Evolutionary conservation across 2,329 filamentous ascomycete species (phyloP).

Genomic region (Balansia obtecta): DNA sequence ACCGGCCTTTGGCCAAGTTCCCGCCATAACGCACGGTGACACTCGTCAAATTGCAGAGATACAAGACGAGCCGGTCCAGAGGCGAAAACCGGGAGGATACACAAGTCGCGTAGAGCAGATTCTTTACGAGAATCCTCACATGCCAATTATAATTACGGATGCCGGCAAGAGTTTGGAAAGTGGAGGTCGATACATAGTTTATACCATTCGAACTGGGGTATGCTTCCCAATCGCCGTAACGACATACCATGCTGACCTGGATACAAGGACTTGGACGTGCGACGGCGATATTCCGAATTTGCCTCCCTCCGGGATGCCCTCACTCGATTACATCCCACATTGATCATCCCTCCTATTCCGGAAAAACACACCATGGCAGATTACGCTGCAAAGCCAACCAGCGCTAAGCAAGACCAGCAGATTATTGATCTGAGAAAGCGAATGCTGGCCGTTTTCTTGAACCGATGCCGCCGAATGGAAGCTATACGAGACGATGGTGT

Average conservation of each 20-base stretch:
- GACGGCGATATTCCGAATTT: conserved; percentile 92
- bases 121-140: conserved; percentile 83
- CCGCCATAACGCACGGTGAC: conserved; percentile 14
- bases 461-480: conserved; percentile 86
- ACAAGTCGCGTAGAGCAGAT: conserved; percentile 96
- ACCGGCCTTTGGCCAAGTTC: conserved; percentile 24
- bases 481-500: conserved; percentile 86
- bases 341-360: conserved; percentile 92
- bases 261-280: conserved; percentile 78
- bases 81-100: conserved; percentile 72
- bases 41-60: conserved; percentile 36
- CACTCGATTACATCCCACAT: conserved; percentile 82
- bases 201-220: conserved; percentile 92
- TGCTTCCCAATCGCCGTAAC: background rate
- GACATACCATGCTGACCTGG: conserved; percentile 3
- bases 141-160: conserved; percentile 83
- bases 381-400: conserved; percentile 94
- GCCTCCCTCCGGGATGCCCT: conserved; percentile 80
- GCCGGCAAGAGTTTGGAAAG: conserved; percentile 92
- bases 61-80: conserved; percentile 34
- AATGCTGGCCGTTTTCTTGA: conserved; percentile 92
- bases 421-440: conserved; percentile 95
- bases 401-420: conserved; percentile 91
- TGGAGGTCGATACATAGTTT: conserved; percentile 88
- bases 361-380: conserved; percentile 99